Evolutionary conservation across 2,329 filamentous ascomycete genomes (phyloP).

Genomic region (Fusarium sp.): DNA sequence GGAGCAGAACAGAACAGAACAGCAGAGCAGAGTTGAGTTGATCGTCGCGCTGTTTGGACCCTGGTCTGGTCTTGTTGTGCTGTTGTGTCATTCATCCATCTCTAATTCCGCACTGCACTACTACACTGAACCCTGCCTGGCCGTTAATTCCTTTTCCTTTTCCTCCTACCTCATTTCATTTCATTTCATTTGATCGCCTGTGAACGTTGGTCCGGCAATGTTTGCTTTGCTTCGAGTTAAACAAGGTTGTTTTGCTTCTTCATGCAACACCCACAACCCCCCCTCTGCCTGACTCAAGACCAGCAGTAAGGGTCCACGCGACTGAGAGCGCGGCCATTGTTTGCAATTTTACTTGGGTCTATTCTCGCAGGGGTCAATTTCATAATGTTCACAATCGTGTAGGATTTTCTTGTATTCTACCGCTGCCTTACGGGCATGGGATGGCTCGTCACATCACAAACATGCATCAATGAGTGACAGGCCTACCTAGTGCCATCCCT

Average conservation of each 20-base stretch:
- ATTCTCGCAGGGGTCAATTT: neutral
- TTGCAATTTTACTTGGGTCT: neutral
- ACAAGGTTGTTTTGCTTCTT: constrained; percentile 13
- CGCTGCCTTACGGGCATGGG: too few relatives aligned
- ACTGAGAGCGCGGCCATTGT: neutral
- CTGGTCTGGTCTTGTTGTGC: neutral
- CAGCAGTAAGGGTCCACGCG: neutral
- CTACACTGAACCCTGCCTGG: neutral
- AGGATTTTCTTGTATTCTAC: neutral
- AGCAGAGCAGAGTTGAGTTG: constrained; percentile 7
- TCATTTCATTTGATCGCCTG: neutral
- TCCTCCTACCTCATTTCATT: constrained; percentile 1
- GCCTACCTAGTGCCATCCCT: neutral
- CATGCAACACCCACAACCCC: constrained; percentile 18
- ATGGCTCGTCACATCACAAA: neutral
- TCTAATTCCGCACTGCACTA: too few relatives aligned
- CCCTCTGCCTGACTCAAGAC: constrained; percentile 22
- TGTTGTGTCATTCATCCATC: constrained; percentile 1
- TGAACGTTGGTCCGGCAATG: neutral
- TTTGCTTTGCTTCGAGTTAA: constrained; percentile 23
- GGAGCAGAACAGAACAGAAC: too few relatives aligned
- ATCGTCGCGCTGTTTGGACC: neutral
- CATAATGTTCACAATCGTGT: neutral
- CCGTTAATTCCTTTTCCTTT: neutral
- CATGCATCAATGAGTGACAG: neutral